These are phyloP conservation scores for Hygrophorus pudorinus DNA, from an alignment of 768 basidiomycete species.

Conservation along the genomic window DNA sequence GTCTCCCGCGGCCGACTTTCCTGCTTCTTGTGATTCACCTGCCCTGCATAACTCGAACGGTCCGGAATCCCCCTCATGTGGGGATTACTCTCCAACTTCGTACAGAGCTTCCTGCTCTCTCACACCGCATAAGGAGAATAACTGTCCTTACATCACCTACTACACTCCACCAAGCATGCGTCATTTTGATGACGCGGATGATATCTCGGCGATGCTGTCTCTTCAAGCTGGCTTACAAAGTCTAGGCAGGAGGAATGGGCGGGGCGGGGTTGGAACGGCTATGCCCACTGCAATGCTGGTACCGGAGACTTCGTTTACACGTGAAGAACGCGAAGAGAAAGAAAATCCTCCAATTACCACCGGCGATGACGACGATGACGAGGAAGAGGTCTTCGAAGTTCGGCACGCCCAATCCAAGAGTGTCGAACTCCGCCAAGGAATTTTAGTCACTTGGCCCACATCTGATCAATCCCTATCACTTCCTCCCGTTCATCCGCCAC, in stretches of 20 bases:
- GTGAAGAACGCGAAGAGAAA: no score
- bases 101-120: neutral
- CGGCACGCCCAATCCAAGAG: slow-evolving; percentile 39
- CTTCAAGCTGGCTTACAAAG: neutral
- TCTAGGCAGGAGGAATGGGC: neutral
- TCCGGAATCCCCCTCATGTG: neutral
- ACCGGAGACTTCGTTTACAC: no score
- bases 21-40: no score
- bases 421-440: slow-evolving; percentile 38
- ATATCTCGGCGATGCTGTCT: neutral
- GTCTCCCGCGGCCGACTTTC: no score
- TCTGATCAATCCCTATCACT: slow-evolving; percentile 11
- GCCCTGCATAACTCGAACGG: neutral
- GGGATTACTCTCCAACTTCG: neutral
- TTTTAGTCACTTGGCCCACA: slow-evolving; percentile 25
- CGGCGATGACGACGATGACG: slow-evolving; percentile 15
- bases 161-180: no score
- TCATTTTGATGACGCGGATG: neutral
- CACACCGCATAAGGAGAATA: no score
- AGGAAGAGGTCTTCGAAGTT: slow-evolving; percentile 32
- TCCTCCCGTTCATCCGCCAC: neutral
- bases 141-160: no score
- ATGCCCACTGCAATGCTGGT: no score
- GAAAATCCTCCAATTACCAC: no score
- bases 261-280: neutral